Conservation (phyloP, 768 basidiomycete species). For the Gyrodon lividus region DNA sequence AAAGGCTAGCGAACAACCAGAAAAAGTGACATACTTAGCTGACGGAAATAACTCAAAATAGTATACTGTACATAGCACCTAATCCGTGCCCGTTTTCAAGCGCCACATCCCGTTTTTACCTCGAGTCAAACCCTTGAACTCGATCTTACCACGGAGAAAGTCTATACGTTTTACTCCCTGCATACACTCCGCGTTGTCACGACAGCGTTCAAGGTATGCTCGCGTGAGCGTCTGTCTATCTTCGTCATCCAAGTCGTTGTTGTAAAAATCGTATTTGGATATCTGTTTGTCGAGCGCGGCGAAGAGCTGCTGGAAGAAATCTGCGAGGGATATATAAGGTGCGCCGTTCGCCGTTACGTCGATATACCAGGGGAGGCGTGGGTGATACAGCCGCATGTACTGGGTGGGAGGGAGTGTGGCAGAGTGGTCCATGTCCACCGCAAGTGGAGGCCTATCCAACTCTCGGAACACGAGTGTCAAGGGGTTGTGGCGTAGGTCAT, state of each 20-base stretch:
- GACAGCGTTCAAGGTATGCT: constrained; percentile 48
- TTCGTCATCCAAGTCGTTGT: constrained; percentile 48
- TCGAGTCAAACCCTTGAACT: constrained; percentile 54
- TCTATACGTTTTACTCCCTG: constrained; percentile 58
- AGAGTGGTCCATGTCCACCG: constrained; percentile 53
- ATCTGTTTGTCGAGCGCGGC: constrained; percentile 45
- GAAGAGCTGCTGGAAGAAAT: constrained; percentile 51
- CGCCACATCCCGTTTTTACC: constrained; percentile 63
- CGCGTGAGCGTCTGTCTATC: constrained; percentile 43
- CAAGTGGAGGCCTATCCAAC: constrained; percentile 41
- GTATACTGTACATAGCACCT: neutral
- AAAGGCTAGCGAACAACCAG: no score
- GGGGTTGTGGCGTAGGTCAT: constrained; percentile 50
- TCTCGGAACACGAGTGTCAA: constrained; percentile 43
- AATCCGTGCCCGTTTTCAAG: constrained; percentile 47
- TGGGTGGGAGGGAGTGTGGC: constrained; percentile 50
- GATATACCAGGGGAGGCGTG: constrained; percentile 65
- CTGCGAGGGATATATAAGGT: constrained; percentile 57
- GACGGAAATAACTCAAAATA: neutral
- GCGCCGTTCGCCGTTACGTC: constrained; percentile 45
- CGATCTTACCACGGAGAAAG: constrained; percentile 51
- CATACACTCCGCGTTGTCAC: constrained; percentile 31
- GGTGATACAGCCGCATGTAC: constrained; percentile 56
- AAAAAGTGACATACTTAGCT: neutral
- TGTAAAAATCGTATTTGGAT: constrained; percentile 54